Evolutionary conservation across 2,329 filamentous ascomycete species (phyloP).

Genomic region (Neonectria coccinea): DNA sequence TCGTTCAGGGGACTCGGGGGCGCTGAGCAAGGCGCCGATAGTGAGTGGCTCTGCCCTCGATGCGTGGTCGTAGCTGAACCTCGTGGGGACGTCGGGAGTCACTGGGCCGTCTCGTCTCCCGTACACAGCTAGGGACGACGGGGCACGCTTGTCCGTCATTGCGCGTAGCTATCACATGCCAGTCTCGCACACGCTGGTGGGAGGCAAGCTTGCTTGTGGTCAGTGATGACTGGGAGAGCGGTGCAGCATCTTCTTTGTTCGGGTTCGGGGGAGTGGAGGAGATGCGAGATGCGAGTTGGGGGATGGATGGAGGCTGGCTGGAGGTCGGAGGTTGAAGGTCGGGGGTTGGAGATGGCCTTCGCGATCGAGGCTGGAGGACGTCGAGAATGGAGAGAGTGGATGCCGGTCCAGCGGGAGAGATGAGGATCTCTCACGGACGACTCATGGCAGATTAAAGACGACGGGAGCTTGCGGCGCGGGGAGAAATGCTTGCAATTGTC

Average conservation of each 20-base stretch:
- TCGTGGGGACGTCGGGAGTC: conserved; percentile 42
- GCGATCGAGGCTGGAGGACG: conserved; percentile 7
- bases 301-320: neutral
- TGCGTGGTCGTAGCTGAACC: conserved; percentile 44
- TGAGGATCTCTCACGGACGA: conserved; percentile 33
- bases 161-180: conserved; percentile 42
- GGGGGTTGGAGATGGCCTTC: neutral
- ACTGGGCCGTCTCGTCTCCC: conserved; percentile 43
- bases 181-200: conserved; percentile 31
- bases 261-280: conserved; percentile 5
- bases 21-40: conserved; percentile 42
- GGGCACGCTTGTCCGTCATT: conserved; percentile 44
- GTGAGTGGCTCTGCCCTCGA: conserved; percentile 42
- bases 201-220: conserved; percentile 36
- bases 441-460: conserved; percentile 32
- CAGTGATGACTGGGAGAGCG: conserved; percentile 33
- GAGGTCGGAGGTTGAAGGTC: neutral
- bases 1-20: conserved; percentile 40
- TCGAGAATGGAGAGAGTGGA: conserved; percentile 28
- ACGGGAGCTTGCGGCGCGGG: conserved; percentile 16
- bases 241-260: conserved; percentile 40
- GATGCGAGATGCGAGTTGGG: conserved; percentile 11
- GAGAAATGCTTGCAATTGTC: conserved; percentile 15
- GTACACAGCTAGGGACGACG: conserved; percentile 39
- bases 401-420: conserved; percentile 33